Evolutionary conservation across 805 yeast genomes (phyloP).

Genomic region (Ogataea nonfermentans): DNA sequence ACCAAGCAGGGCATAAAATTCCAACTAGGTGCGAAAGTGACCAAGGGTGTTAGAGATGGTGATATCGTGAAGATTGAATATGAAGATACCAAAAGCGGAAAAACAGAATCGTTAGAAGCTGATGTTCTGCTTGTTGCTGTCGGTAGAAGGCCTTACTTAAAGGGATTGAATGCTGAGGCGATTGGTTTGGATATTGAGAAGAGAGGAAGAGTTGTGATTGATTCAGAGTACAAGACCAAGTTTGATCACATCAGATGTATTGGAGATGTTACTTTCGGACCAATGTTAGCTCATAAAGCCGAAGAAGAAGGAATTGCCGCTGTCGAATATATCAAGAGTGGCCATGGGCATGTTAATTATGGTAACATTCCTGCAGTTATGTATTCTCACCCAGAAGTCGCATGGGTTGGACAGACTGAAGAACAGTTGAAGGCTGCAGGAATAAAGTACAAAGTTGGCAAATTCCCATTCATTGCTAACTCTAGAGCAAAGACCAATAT

Average conservation of each 20-base stretch:
- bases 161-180: constrained; percentile 84
- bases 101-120: constrained; percentile 75
- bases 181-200: constrained; percentile 89
- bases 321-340: constrained; percentile 87
- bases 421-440: constrained; percentile 92
- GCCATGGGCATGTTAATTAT: constrained; percentile 98
- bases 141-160: constrained; percentile 97
- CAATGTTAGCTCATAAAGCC: constrained; percentile 99
- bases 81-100: constrained; percentile 86
- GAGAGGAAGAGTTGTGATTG: constrained; percentile 91
- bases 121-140: constrained; percentile 95
- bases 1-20: constrained; percentile 94
- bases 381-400: constrained; percentile 99
- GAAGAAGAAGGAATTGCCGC: constrained; percentile 99
- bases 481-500: constrained; percentile 98
- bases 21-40: constrained; percentile 88
- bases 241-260: constrained; percentile 92
- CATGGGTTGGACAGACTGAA: constrained; percentile 98
- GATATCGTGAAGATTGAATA: constrained; percentile 83
- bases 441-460: constrained; percentile 88
- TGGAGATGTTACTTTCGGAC: constrained; percentile 98
- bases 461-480: constrained; percentile 98
- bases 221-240: constrained; percentile 89
- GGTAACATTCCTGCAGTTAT: constrained; percentile 97
- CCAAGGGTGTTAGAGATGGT: constrained; percentile 83